phyloP scores from a whole-genome alignment of 768 basidiomycete species.

The Cantharellus anzutake region DNA sequence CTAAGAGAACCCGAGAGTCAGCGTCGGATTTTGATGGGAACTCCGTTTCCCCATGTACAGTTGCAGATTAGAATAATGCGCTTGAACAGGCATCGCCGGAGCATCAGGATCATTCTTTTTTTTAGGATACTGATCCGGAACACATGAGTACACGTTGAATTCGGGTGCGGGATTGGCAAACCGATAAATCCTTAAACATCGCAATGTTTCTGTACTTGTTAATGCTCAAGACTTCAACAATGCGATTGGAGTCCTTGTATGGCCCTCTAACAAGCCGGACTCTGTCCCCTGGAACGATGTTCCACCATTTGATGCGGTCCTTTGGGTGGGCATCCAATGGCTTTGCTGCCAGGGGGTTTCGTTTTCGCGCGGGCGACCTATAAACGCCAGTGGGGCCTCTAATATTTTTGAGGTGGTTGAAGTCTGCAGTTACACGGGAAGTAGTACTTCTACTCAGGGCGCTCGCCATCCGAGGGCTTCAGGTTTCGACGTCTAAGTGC shows the following conservation, averaged over 20 bases:
- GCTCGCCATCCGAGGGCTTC: background rate
- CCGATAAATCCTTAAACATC: conserved; percentile 32
- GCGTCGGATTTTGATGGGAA: conserved; percentile 19
- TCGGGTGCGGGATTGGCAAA: conserved; percentile 11
- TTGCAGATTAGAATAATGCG: conserved; percentile 67
- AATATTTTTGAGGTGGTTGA: background rate
- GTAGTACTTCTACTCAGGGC: background rate
- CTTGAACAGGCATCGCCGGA: conserved; percentile 16
- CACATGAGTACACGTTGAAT: background rate
- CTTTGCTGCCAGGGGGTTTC: background rate
- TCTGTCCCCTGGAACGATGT: conserved; percentile 68
- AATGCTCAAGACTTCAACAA: conserved; percentile 39
- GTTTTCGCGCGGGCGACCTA: background rate
- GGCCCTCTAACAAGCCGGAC: conserved; percentile 49
- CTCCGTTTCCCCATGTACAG: conserved; percentile 52
- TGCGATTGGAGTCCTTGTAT: conserved; percentile 30
- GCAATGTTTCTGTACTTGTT: conserved; percentile 54
- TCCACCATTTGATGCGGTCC: conserved; percentile 73
- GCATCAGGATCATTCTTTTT: conserved; percentile 1
- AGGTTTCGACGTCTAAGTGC: background rate
- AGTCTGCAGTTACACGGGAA: background rate
- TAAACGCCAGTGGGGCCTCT: background rate
- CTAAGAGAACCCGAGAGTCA: background rate
- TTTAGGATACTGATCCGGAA: background rate
- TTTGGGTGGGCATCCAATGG: conserved; percentile 25